A percentile compares a stretch with the other conserved stretches of the same genome.
Evolutionary conservation across 352 stramenopile species (phyloP).

Genomic region (Globisporangium heterothallicum): DNA sequence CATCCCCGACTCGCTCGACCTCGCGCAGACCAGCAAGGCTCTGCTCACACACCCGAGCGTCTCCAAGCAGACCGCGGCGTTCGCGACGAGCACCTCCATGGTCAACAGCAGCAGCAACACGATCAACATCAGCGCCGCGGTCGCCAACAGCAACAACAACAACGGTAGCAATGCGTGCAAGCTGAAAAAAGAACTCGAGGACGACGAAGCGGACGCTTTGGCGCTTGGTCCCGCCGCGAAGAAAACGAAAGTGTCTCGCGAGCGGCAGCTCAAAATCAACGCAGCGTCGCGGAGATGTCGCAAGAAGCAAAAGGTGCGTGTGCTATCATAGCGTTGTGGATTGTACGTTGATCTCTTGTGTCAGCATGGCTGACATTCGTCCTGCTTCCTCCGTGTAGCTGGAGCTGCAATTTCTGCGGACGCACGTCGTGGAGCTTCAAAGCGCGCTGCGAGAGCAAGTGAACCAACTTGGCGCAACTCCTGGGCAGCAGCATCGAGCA

Average conservation of each 20-base stretch:
- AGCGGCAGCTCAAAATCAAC: slow-evolving; percentile 87
- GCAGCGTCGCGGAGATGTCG: slow-evolving; percentile 70
- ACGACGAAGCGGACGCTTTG: slow-evolving; percentile 16
- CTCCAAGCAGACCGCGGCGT: slow-evolving; percentile 4
- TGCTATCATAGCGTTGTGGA: neutral
- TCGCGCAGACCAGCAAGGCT: slow-evolving; percentile 17
- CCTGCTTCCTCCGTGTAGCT: slow-evolving; percentile 18
- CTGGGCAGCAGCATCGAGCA: slow-evolving; percentile 38
- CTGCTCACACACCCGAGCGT: slow-evolving; percentile 16
- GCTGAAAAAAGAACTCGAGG: slow-evolving; percentile 24
- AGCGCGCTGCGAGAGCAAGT: slow-evolving; percentile 64
- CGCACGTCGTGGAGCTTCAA: slow-evolving; percentile 78
- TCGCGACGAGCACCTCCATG: slow-evolving; percentile 7
- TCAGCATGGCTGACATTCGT: neutral
- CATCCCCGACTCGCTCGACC: slow-evolving; percentile 12
- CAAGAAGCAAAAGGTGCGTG: slow-evolving; percentile 75
- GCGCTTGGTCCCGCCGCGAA: slow-evolving; percentile 27
- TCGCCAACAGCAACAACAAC: neutral
- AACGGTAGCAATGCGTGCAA: slow-evolving; percentile 3
- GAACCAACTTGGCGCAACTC: slow-evolving; percentile 29
- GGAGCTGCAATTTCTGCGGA: slow-evolving; percentile 81
- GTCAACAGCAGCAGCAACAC: slow-evolving; percentile 28
- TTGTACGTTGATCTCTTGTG: no score
- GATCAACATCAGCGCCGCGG: slow-evolving; percentile 23
- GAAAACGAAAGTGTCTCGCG: slow-evolving; percentile 81